Evolutionary conservation across 495 filamentous ascomycete genomes (phyloP).

Genomic region (Aspergillus cristatus): DNA sequence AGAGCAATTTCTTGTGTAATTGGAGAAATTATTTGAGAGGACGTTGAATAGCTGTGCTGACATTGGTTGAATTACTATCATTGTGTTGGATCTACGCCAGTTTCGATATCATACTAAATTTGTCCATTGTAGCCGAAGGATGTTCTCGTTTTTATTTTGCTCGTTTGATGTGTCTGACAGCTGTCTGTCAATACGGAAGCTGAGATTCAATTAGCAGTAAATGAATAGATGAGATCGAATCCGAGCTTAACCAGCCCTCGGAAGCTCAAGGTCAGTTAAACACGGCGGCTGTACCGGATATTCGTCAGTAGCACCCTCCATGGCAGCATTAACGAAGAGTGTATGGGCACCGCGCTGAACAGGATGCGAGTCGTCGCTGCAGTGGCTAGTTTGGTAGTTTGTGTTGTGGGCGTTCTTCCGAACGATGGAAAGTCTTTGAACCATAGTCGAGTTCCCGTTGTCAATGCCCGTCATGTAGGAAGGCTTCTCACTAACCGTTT

Average conservation of each 20-base stretch:
- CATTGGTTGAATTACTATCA: too few species aligned
- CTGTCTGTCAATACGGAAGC: too few species aligned
- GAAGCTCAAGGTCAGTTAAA: slow-evolving; percentile 48
- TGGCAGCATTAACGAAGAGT: slow-evolving; percentile 59
- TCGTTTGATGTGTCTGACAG: too few species aligned
- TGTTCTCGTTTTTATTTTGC: too few species aligned
- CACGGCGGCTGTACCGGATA: slow-evolving; percentile 36
- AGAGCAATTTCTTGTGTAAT: too few species aligned
- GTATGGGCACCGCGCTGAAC: slow-evolving; percentile 39
- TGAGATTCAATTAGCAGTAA: too few species aligned
- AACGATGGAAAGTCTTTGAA: slow-evolving; percentile 29
- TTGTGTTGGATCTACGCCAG: too few species aligned
- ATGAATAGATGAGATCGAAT: too few species aligned
- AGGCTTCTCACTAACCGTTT: slow-evolving; percentile 18
- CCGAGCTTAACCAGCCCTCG: slow-evolving; percentile 3
- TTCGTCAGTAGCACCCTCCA: slow-evolving; percentile 26
- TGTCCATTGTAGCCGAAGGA: too few species aligned
- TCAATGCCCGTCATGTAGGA: slow-evolving; percentile 40
- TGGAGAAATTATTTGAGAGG: too few species aligned
- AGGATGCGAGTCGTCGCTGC: slow-evolving; percentile 16
- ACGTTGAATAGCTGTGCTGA: too few species aligned
- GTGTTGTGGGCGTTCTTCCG: slow-evolving; percentile 1
- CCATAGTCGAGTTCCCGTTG: slow-evolving; percentile 28
- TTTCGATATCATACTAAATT: too few species aligned
- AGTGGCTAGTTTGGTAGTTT: slow-evolving; percentile 24